Base-by-base conservation (phyloP, 2,329 filamentous ascomycete genomes). In the Sordariomycetes sp. region DNA sequence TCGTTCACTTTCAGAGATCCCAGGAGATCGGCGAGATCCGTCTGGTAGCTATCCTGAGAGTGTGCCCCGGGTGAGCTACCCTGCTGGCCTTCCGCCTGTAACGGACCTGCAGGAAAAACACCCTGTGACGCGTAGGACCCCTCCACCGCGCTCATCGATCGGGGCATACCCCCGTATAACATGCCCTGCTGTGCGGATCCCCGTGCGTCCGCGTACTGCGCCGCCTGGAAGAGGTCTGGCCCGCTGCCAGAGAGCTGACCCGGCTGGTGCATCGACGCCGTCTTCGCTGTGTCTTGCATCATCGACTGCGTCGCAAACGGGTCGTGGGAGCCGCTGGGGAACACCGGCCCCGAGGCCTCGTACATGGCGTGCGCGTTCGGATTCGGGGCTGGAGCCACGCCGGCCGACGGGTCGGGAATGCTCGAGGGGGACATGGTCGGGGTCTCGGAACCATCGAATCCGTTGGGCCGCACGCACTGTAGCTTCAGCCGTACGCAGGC, bases 401-500 rank as follows among this genome's bases (percentile, higher is more conserved):
- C 39, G 13, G 45, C n/a, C n/a, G 45, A 2, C 20, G n/a, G 20
- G 45, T 50, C 45, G 12, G 36, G 17, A 12, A 54, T 20, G 15
- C 42, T 57, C 13, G 58, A 36, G 2, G 51, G 22, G 17, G 58
- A 35, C 5, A 54, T 45, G 2, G 56, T 55, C 13, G 57, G 54
- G 20, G 48, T 57, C 35, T 62, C 59, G 52, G 59, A 60, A 36
- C 74, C 71, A 61, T 85, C 82, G 63, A 79, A 84, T 59, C 90
- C 85, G 58, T 89, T 90, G 3, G 92, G 94, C 52, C 90, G 90
- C 28, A 96, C 86, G 69, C 94, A 97, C 65, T 94, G 89, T 59
- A 96, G 80, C 74, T 96, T 97, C 61, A 97, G 76, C 54, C 92
- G 84, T 61, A 90, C 87, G 69, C 92, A 99, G 39, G 94, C 90